Base-by-base conservation (phyloP, 1,139 yeast species). In the Suhomyces kunorum region DNA sequence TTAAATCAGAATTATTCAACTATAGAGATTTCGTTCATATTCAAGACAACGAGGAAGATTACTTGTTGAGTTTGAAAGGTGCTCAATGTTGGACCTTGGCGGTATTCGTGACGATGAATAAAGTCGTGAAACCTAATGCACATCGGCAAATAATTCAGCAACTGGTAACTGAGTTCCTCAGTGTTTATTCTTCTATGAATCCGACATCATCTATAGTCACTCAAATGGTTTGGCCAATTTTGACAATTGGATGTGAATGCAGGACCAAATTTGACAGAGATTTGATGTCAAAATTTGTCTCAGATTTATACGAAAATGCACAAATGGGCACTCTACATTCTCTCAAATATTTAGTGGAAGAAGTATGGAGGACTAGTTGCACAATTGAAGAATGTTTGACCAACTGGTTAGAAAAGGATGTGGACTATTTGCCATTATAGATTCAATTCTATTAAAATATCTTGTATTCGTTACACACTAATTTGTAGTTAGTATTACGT, bases 171-270 rank as follows among this genome's bases (percentile, higher is more conserved):
- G 82, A 77, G 46, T 77, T 77, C 47, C 66, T 76, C 2, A 60
- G 63, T 9, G 66, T 68, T 2, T 76, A 76, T 48, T 61, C 64
- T 2, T 56, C 73, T 0, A 58, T 77, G 66, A 68, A 73, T 16
- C 53, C 71, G 1, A 51, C 53, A 6, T 65, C 75, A 1, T 78
- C 80, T 2, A 55, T 70, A 18, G 72, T 75, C 2, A 75, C 80
- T 1, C 82, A 77, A 48, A 77, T 77, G 81, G 80, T 77, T 2
- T 77, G 81, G 81, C 82, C 82, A 0, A 61, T 76, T 1, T 74
- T 72, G 51, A 72, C 74, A 7, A 61, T 76, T 33, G 76, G 73
- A 1, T 61, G 78, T 34, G 69, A 66, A 44, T 68, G 76, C 38
- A 47, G 50, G 11, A 58, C 64, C 0, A 50, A 42, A 0, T 58